phyloP scores from a whole-genome alignment of 805 yeast genomes.

The Candida tibetensis region DNA sequence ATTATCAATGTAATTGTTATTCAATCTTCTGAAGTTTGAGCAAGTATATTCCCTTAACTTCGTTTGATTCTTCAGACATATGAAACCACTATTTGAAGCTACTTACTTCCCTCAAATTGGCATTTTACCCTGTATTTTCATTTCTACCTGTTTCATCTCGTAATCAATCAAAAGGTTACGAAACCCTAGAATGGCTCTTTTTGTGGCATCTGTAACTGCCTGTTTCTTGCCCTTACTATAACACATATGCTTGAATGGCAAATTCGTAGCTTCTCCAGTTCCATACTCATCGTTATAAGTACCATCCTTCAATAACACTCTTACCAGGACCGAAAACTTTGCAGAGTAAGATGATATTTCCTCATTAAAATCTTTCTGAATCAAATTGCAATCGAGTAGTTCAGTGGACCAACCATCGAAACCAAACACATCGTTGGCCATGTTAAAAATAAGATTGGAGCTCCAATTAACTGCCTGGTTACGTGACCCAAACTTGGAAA shows the following conservation, averaged over 20 bases:
- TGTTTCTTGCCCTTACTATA: constrained; percentile 44
- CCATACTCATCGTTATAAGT: constrained; percentile 40
- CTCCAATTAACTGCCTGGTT: constrained; percentile 1
- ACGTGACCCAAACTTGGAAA: constrained; percentile 7
- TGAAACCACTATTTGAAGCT: no score
- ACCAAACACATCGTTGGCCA: constrained; percentile 55
- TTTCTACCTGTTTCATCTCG: constrained; percentile 15
- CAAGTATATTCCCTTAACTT: no score
- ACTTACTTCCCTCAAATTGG: not conserved
- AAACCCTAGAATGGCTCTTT: constrained; percentile 40
- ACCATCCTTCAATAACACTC: constrained; percentile 44
- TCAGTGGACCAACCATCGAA: constrained; percentile 56
- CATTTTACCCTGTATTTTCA: not conserved
- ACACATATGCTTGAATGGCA: constrained; percentile 33
- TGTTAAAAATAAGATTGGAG: constrained; percentile 29
- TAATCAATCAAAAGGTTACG: constrained; percentile 25
- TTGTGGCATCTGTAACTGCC: constrained; percentile 46
- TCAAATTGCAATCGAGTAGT: constrained; percentile 24
- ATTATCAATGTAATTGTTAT: not conserved
- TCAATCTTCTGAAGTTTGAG: no score
- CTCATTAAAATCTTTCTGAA: constrained; percentile 20
- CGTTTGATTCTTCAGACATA: no score
- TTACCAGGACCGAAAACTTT: constrained; percentile 27
- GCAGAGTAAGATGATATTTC: constrained; percentile 20
- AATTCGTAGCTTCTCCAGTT: constrained; percentile 30